A percentile compares a stretch with the other conserved stretches of the same genome.
These are phyloP conservation scores for Penicillium verhagenii DNA, from an alignment of 495 filamentous ascomycete species.

Conservation along the genomic window DNA sequence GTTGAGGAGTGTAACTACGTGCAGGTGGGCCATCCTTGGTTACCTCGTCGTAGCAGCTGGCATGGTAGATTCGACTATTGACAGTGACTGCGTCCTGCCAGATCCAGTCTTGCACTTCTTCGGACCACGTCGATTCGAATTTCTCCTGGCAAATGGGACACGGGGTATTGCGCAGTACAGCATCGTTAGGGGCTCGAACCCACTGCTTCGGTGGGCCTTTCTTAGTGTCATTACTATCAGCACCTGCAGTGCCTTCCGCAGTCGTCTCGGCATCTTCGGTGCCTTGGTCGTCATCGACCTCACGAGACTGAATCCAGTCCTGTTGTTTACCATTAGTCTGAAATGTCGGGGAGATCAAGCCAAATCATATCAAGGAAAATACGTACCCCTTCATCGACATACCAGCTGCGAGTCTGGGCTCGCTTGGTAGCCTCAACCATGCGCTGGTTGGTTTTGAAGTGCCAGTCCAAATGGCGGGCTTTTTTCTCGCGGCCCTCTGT, in stretches of 20 bases:
- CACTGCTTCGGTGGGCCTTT: constrained; percentile 68
- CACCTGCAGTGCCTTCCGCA: constrained; percentile 30
- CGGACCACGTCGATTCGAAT: constrained; percentile 84
- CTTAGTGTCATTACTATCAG: constrained; percentile 39
- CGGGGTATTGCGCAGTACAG: constrained; percentile 62
- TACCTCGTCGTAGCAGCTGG: constrained; percentile 83
- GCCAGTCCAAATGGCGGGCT: constrained; percentile 95
- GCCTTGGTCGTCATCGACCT: constrained; percentile 63
- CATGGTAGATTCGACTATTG: constrained; percentile 81
- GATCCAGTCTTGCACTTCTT: constrained; percentile 92
- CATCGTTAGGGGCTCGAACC: constrained; percentile 79
- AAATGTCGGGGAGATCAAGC: neutral
- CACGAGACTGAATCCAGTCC: constrained; percentile 88
- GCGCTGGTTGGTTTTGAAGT: constrained; percentile 90
- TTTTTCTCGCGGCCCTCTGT: constrained; percentile 81
- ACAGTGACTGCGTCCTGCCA: constrained; percentile 88
- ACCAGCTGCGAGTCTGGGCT: constrained; percentile 88
- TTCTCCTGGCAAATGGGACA: constrained; percentile 96
- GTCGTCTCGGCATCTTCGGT: constrained; percentile 42
- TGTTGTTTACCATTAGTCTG: constrained; percentile 22
- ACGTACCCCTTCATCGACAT: constrained; percentile 85
- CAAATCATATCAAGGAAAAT: constrained; percentile 1
- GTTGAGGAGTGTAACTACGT: constrained; percentile 40
- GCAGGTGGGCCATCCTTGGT: constrained; percentile 56
- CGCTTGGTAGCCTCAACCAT: constrained; percentile 77